Base-by-base conservation (phyloP, 2,329 filamentous ascomycete species). In the Xylariaceae sp. region DNA sequence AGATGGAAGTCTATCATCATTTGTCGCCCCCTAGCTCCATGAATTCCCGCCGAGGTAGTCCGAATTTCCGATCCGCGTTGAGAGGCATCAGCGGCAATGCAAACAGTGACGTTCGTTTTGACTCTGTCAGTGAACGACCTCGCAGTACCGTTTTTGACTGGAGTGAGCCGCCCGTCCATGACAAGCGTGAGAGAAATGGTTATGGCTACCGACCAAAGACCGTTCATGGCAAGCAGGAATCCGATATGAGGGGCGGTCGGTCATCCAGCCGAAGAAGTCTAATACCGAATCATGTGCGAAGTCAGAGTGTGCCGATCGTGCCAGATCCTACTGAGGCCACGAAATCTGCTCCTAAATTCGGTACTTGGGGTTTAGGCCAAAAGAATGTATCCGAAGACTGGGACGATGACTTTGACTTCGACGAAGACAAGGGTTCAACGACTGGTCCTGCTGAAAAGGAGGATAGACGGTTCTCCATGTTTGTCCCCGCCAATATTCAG, bases 341-440 rank as follows among this genome's bases (percentile, higher is more conserved):
- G 64, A 87, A 73, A 68, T 75, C 81, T n/a, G 80, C 72, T 1
- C 73, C 79, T 48, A 92, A 91, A 63, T 93, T 90, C 64, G 87
- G 89, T 41, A 92, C 89, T 1, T 93, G 89, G 89, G 88, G 88
- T 2, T 73, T 90, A 40, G 84, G 87, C n/a, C 86, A 83, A 56
- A 92, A 92, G 68, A 87, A 83, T 14, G 85, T 86, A 11, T 92
- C 87, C 55, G 90, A 95, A 66, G 89, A 94, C 64, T 95, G 90
- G 90, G 90, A 93, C 61, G 88, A 92, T 57, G 90, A 95, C 67
- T 94, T 95, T 61, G 88, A 93, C 54, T 92, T 93, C 65, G 79
- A 68, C 34, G 69, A 71, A 28, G 67, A 76, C 31, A 66, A 56
- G 5, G 69, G 69, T n/a, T 66, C 69, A 36, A 70, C 69, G 33